Base-by-base conservation (phyloP, 2,329 filamentous ascomycete genomes). In the Xylariaceae sp. region DNA sequence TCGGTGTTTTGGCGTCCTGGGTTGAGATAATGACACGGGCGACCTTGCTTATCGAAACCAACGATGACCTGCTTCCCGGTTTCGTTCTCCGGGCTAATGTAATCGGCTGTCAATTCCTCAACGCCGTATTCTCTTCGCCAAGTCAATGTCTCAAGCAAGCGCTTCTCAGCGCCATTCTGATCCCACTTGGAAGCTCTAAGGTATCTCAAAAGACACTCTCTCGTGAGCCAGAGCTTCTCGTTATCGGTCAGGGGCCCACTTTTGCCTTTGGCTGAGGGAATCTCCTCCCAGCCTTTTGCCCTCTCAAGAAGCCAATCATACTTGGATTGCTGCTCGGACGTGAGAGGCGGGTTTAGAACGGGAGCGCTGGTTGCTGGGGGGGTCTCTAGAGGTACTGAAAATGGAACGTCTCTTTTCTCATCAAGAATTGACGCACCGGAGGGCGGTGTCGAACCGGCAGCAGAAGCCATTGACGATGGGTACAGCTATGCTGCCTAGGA, bases 91-190 rank as follows among this genome's bases (percentile, higher is more conserved):
- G 88, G 84, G 1, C 88, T 90, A 66, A 97, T 92, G 73, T 95
- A 88, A 8, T 96, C 92, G 9, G 87, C 78, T 0, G 89, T 92
- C 66, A 91, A 81, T 49, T 81, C 84, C 56, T 88, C 83, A 53
- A 95, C 78, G 45, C 90, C 91, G 67, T 95, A 99, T 67, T 96
- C 91, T 52, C 92, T 82, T 44, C 94, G 84, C 94, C 94, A 99
- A 56, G 83, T 80, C 53, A 97, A 74, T 0, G 92, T 96, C 42
- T 81, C 81, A 62, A 86, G 84, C 39, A 97, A 72, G n/a, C 94
- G 87, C 68, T 86, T 87, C 61, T 86, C 80, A 8, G 94, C 84
- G 45, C 92, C 84, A 41, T 83, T 74, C 47, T 87, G 79, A 61
- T 85, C 79, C 91, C 94, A 99, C 72, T 95, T 96, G 36, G 90